Conservation (phyloP, 805 yeast genomes). For the Myxozyma lipomycoides region DNA sequence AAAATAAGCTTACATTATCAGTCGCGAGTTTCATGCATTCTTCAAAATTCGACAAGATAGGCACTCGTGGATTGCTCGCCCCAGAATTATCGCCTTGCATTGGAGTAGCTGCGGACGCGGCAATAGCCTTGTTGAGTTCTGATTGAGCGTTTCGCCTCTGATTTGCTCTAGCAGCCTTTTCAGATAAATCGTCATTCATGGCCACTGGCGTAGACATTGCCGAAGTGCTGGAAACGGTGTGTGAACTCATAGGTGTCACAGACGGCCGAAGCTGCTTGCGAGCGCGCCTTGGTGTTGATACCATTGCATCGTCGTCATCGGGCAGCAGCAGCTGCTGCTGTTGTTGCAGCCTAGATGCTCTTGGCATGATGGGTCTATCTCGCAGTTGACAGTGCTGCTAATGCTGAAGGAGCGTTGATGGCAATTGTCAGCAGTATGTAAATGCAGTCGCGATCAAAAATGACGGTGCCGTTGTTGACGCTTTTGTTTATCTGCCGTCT, state of each 20-base stretch:
- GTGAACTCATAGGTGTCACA: background rate
- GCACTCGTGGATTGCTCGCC: conserved; percentile 21
- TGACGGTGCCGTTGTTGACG: too few relatives aligned
- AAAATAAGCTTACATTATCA: conserved; percentile 45
- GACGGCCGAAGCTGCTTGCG: background rate
- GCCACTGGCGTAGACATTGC: background rate
- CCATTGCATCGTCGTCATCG: background rate
- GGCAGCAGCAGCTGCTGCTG: too few relatives aligned
- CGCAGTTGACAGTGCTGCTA: too few relatives aligned
- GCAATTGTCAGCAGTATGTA: too few relatives aligned
- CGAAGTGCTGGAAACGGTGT: background rate
- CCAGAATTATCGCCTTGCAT: background rate
- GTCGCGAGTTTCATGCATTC: conserved; percentile 81
- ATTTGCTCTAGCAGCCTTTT: conserved; percentile 8
- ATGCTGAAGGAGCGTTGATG: too few relatives aligned
- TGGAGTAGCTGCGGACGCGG: conserved; percentile 12
- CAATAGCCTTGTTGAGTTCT: conserved; percentile 13
- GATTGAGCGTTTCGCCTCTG: conserved; percentile 14
- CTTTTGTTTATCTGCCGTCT: too few relatives aligned
- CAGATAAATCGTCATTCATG: conserved; percentile 21
- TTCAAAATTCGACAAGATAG: conserved; percentile 50
- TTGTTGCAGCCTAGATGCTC: background rate
- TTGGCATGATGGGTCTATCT: background rate
- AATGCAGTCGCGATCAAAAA: too few relatives aligned
- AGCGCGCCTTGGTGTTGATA: background rate